phyloP scores from a whole-genome alignment of 2,329 filamentous ascomycete genomes.

The Cercospora berteroae region DNA sequence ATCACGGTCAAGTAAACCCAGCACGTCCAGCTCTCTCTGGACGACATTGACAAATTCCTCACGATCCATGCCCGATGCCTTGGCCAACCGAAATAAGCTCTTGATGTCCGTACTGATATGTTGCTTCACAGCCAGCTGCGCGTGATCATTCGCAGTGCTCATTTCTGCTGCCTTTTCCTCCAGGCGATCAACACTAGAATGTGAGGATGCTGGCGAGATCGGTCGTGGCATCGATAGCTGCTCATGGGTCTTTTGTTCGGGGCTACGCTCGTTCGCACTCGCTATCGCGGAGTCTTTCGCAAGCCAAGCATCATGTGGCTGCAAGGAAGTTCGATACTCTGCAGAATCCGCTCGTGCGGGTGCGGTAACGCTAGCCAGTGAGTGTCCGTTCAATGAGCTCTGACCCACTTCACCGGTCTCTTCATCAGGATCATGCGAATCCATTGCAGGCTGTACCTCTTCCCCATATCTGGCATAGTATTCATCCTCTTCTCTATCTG shows the following conservation, averaged over 20 bases:
- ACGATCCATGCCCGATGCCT: slow-evolving; percentile 68
- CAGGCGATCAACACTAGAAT: slow-evolving; percentile 54
- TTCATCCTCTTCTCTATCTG: slow-evolving; percentile 56
- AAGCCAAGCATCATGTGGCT: slow-evolving; percentile 23
- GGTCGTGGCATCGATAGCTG: slow-evolving; percentile 48
- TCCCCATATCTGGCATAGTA: slow-evolving; percentile 74
- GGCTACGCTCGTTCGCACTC: slow-evolving; percentile 17
- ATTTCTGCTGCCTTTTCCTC: slow-evolving; percentile 46
- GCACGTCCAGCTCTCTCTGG: slow-evolving; percentile 66
- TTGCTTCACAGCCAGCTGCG: slow-evolving; percentile 72
- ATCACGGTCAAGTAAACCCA: slow-evolving; percentile 66
- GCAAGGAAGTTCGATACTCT: slow-evolving; percentile 22
- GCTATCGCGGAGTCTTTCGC: slow-evolving; percentile 22
- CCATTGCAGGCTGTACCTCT: slow-evolving; percentile 76
- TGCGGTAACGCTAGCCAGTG: slow-evolving; percentile 36
- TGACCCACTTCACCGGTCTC: slow-evolving; percentile 49
- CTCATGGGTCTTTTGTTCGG: slow-evolving; percentile 18
- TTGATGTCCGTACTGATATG: slow-evolving; percentile 76
- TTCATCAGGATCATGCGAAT: slow-evolving; percentile 78
- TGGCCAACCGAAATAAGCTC: slow-evolving; percentile 70
- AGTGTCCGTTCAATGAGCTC: slow-evolving; percentile 56
- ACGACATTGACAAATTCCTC: slow-evolving; percentile 74
- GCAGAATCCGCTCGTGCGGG: slow-evolving; percentile 15
- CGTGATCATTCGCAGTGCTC: slow-evolving; percentile 49
- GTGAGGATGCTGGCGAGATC: slow-evolving; percentile 46